Percentiles rank a stretch among this genome's conserved stretches.
These are phyloP conservation scores for Coriaria nepalensis DNA, from an alignment of 306 rosid genomes.

Conservation along the genomic window DNA sequence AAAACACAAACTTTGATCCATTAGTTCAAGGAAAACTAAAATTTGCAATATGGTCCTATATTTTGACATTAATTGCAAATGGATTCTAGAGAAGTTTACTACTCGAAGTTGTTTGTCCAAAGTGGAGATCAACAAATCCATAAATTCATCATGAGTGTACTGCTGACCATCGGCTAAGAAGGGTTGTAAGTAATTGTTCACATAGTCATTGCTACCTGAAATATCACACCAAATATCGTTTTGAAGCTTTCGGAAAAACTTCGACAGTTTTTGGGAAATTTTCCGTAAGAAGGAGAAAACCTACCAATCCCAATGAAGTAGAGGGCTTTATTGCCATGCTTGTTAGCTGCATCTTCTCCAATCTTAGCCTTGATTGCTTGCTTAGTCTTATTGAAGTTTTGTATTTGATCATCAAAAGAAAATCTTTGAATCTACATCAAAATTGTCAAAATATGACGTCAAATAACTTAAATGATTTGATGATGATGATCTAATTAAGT, in stretches of 20 bases:
- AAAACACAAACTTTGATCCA: too few relatives aligned
- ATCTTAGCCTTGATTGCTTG: constrained; percentile 31
- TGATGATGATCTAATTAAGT: too few relatives aligned
- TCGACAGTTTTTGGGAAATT: too few relatives aligned
- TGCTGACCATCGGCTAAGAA: constrained; percentile 68
- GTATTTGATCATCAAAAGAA: constrained; percentile 66
- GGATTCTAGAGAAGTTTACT: too few relatives aligned
- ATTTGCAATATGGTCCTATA: too few relatives aligned
- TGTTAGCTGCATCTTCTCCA: constrained; percentile 37
- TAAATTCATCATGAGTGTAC: constrained; percentile 65
- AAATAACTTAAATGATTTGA: too few relatives aligned
- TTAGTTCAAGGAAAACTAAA: too few relatives aligned
- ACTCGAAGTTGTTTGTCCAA: constrained; percentile 46
- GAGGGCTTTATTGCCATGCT: constrained; percentile 48
- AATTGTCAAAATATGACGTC: too few relatives aligned
- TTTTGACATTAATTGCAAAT: too few relatives aligned
- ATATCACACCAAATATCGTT: not conserved
- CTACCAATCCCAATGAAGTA: constrained; percentile 74
- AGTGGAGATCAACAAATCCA: constrained; percentile 36
- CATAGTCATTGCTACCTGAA: constrained; percentile 82
- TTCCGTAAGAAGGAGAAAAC: too few relatives aligned
- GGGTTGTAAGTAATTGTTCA: constrained; percentile 81
- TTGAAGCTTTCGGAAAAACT: too few relatives aligned
- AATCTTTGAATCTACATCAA: constrained; percentile 50
- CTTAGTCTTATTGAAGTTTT: constrained; percentile 36